phyloP scores from a whole-genome alignment of 805 yeast genomes.

The Priceomyces carsonii region DNA sequence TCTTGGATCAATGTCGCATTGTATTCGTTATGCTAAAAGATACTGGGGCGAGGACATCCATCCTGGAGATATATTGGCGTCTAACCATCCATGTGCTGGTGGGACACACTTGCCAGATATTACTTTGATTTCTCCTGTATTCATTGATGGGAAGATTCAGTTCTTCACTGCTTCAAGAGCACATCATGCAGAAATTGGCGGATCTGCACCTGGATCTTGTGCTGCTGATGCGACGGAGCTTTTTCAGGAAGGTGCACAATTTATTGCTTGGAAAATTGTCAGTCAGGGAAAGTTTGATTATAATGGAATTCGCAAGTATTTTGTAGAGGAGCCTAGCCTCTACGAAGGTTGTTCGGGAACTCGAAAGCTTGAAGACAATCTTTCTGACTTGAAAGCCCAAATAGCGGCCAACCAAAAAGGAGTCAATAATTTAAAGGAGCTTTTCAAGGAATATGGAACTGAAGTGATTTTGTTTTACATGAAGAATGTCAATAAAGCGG shows the following conservation, averaged over 20 bases:
- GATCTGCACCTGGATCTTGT: constrained; percentile 21
- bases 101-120: constrained; percentile 83
- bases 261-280: constrained; percentile 19
- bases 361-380: constrained; percentile 19
- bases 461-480: constrained; percentile 67
- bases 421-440: constrained; percentile 56
- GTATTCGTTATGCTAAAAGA: constrained; percentile 64
- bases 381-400: constrained; percentile 72
- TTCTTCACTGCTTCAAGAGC: constrained; percentile 21
- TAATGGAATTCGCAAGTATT: constrained; percentile 15
- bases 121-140: constrained; percentile 25
- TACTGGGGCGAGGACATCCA: constrained; percentile 63
- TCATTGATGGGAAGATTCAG: constrained; percentile 14
- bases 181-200: constrained; percentile 28
- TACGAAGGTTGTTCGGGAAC: constrained; percentile 22
- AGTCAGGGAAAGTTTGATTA: constrained; percentile 17
- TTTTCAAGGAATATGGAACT: constrained; percentile 62
- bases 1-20: constrained; percentile 82
- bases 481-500: constrained; percentile 80
- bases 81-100: constrained; percentile 83
- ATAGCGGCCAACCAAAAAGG: constrained; percentile 87
- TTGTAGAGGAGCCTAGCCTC: constrained; percentile 16
- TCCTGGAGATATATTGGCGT: constrained; percentile 74
- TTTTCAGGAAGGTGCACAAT: constrained; percentile 21
- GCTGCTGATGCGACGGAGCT: constrained; percentile 17